Evolutionary conservation across 495 filamentous ascomycete genomes (phyloP).

Genomic region (Aspergillus nidulans): DNA sequence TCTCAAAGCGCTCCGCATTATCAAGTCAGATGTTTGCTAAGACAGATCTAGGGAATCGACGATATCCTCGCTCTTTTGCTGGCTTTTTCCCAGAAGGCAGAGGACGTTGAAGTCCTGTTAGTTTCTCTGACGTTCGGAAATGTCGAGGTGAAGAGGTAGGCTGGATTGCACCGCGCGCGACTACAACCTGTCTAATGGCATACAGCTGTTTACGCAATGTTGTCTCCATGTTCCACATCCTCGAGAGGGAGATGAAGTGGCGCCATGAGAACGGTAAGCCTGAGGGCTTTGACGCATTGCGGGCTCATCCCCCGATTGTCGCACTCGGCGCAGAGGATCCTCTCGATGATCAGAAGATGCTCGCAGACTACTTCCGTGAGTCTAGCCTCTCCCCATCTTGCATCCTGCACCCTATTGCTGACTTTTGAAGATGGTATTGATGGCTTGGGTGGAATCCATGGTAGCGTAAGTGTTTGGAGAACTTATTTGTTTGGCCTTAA

Average conservation of each 20-base stretch:
- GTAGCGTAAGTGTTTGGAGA: slow-evolving; percentile 50
- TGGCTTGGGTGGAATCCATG: slow-evolving; percentile 87
- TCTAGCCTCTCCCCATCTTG: slow-evolving; percentile 7
- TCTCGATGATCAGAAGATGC: slow-evolving; percentile 73
- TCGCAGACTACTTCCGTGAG: slow-evolving; percentile 90
- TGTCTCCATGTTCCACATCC: slow-evolving; percentile 84
- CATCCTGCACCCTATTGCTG: background rate
- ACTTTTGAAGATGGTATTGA: slow-evolving; percentile 71
- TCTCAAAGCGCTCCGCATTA: background rate
- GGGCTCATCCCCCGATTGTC: slow-evolving; percentile 68
- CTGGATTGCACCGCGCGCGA: background rate
- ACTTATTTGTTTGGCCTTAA: slow-evolving; percentile 8
- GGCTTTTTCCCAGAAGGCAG: slow-evolving; percentile 73
- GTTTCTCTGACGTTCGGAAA: slow-evolving; percentile 94
- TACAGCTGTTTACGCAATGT: slow-evolving; percentile 81
- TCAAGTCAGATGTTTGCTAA: background rate
- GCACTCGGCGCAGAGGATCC: slow-evolving; percentile 84
- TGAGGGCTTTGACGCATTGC: slow-evolving; percentile 65
- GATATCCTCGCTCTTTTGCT: slow-evolving; percentile 84
- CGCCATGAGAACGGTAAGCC: slow-evolving; percentile 58
- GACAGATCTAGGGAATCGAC: slow-evolving; percentile 69
- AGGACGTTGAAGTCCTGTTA: slow-evolving; percentile 84
- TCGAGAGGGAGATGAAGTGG: slow-evolving; percentile 88
- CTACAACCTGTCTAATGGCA: background rate
- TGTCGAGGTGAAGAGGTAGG: slow-evolving; percentile 70